A percentile compares a stretch with the other conserved stretches of the same genome.
These are phyloP conservation scores for Ustilago xerochloae DNA, from an alignment of 1,284 basidiomycete genomes.

Conservation along the genomic window DNA sequence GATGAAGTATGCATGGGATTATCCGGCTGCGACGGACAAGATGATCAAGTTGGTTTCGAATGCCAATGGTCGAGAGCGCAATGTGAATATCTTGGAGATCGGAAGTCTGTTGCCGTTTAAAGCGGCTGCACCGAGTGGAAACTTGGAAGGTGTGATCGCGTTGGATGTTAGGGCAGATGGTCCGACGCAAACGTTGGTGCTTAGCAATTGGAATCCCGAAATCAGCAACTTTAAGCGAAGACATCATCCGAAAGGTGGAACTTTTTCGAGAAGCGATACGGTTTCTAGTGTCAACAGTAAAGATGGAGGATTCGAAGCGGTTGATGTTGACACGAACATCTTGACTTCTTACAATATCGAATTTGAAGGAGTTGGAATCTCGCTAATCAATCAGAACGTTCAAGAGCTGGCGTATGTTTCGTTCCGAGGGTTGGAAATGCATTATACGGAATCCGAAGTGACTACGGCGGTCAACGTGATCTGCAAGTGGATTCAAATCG, in stretches of 20 bases:
- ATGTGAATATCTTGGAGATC: constrained; percentile 94
- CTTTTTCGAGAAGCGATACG: constrained; percentile 77
- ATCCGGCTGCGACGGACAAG: constrained; percentile 86
- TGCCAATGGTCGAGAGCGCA: constrained; percentile 77
- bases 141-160: constrained; percentile 76
- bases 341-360: constrained; percentile 79
- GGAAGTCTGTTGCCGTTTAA: constrained; percentile 91
- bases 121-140: constrained; percentile 70
- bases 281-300: constrained; percentile 76
- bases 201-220: constrained; percentile 88
- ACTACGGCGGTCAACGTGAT: constrained; percentile 84
- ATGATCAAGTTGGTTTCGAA: constrained; percentile 77
- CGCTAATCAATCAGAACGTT: constrained; percentile 87
- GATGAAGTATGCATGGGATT: constrained; percentile 91
- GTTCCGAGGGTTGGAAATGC: constrained; percentile 82
- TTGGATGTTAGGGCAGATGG: constrained; percentile 93
- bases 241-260: constrained; percentile 71
- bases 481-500: constrained; percentile 89
- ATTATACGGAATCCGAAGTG: constrained; percentile 83
- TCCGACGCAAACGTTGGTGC: constrained; percentile 84
- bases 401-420: constrained; percentile 91
- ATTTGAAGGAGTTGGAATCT: constrained; percentile 91
- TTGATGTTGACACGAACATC: constrained; percentile 78
- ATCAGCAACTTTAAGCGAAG: constrained; percentile 86
- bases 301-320: constrained; percentile 79